A percentile compares a stretch with the other conserved stretches of the same genome.
Evolutionary conservation across 164 flowering plant genomes (phyloP).

Genomic region (Euptelea pleiosperma): DNA sequence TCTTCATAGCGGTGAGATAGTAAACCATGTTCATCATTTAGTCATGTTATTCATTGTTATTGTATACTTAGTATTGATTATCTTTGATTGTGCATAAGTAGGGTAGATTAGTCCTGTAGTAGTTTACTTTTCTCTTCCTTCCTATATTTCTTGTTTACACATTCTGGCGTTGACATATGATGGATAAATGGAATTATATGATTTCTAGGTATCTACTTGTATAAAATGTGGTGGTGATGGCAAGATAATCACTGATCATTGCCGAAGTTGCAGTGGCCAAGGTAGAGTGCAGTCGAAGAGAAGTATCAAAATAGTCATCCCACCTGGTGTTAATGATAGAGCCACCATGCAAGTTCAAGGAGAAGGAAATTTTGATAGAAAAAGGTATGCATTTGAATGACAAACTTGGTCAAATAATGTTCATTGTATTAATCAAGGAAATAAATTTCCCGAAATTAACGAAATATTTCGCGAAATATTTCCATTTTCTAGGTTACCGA

Average conservation of each 20-base stretch:
- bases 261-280: slow-evolving; percentile 61
- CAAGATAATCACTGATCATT: slow-evolving; percentile 60
- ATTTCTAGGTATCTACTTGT: slow-evolving; percentile 74
- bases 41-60: background rate
- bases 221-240: slow-evolving; percentile 78
- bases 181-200: slow-evolving; percentile 1
- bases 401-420: background rate
- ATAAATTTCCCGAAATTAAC: too few relatives aligned
- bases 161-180: background rate
- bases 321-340: slow-evolving; percentile 79
- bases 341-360: slow-evolving; percentile 74
- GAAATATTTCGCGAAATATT: too few relatives aligned
- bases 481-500: background rate
- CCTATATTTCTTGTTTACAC: background rate
- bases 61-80: background rate
- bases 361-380: slow-evolving; percentile 74
- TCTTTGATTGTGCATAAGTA: background rate
- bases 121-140: background rate
- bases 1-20: too few relatives aligned
- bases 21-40: too few relatives aligned
- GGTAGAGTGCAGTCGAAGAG: slow-evolving; percentile 53
- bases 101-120: background rate
- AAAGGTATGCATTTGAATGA: slow-evolving; percentile 42
- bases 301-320: slow-evolving; percentile 56
- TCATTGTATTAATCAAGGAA: background rate